phyloP scores from a whole-genome alignment of 768 basidiomycete species.

The Tylopilus subfusipes region DNA sequence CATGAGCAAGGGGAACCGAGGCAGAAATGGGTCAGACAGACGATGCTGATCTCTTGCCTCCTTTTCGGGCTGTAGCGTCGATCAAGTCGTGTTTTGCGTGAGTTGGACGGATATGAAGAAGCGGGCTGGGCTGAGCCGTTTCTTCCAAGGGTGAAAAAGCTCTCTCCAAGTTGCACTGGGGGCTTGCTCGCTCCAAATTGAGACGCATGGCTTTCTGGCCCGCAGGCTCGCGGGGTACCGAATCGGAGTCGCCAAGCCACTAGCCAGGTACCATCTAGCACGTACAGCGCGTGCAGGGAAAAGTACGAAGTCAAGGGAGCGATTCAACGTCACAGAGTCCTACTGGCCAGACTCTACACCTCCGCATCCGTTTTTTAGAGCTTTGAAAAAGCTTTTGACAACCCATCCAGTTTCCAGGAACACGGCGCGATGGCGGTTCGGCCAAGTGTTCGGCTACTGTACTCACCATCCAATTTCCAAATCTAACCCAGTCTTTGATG shows the following conservation, averaged over 20 bases:
- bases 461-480: too few species aligned
- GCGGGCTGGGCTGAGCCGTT: neutral
- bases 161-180: slow-evolving; percentile 1
- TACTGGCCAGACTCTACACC: too few species aligned
- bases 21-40: neutral
- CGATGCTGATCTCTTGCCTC: slow-evolving; percentile 5
- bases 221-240: slow-evolving; percentile 2
- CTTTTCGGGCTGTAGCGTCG: slow-evolving; percentile 2
- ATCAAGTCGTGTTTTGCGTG: slow-evolving; percentile 14
- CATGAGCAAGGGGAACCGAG: slow-evolving; percentile 12
- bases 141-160: neutral
- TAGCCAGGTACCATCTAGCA: slow-evolving; percentile 6
- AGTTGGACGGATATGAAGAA: slow-evolving; percentile 11
- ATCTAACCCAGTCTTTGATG: too few species aligned
- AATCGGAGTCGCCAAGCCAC: slow-evolving; percentile 15
- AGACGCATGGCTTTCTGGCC: slow-evolving; percentile 11
- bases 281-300: neutral
- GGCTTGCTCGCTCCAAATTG: slow-evolving; percentile 24
- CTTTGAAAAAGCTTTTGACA: neutral
- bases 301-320: neutral
- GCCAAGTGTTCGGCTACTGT: neutral
- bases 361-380: neutral
- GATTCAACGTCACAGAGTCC: too few species aligned
- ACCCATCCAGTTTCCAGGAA: slow-evolving; percentile 24
- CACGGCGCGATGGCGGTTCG: slow-evolving; percentile 23